phyloP scores from a whole-genome alignment of 1,284 basidiomycete genomes.

The Boletus hoseneyae region DNA sequence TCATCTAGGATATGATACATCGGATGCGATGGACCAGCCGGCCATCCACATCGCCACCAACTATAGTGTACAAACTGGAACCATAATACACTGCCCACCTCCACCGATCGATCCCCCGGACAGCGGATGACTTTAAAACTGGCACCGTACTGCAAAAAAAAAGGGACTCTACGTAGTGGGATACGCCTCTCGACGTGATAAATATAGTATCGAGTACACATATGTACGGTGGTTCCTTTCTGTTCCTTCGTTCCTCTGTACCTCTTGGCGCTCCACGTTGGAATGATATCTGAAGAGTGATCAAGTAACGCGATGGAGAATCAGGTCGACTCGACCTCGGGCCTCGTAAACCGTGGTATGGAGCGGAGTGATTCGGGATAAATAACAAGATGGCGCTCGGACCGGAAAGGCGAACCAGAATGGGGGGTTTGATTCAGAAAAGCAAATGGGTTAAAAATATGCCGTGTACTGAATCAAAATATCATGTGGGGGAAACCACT shows the following conservation, averaged over 20 bases:
- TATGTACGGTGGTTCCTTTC: slow-evolving; percentile 14
- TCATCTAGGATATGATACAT: too few relatives aligned
- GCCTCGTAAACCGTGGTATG: slow-evolving; percentile 7
- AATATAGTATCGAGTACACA: slow-evolving; percentile 28
- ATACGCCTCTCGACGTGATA: slow-evolving; percentile 11
- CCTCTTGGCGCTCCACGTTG: slow-evolving; percentile 4
- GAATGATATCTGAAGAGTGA: background rate
- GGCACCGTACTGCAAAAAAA: background rate
- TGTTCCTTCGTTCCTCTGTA: background rate
- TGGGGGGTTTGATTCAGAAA: slow-evolving; percentile 21
- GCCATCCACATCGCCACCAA: too few relatives aligned
- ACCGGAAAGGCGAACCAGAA: slow-evolving; percentile 9
- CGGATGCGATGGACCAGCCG: too few relatives aligned
- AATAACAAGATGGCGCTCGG: slow-evolving; percentile 22
- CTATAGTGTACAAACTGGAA: background rate
- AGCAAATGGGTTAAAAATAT: slow-evolving; percentile 14
- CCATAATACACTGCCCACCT: background rate
- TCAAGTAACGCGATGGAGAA: slow-evolving; percentile 2
- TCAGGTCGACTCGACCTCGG: slow-evolving; percentile 5
- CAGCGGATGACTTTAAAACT: background rate
- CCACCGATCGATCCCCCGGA: slow-evolving; percentile 12
- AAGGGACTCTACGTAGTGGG: slow-evolving; percentile 15
- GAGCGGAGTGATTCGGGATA: slow-evolving; percentile 25
- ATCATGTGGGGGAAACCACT: slow-evolving; percentile 16
- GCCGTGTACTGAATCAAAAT: slow-evolving; percentile 21